Base-by-base conservation (phyloP, 805 yeast genomes). In the Candida silvicultrix region DNA sequence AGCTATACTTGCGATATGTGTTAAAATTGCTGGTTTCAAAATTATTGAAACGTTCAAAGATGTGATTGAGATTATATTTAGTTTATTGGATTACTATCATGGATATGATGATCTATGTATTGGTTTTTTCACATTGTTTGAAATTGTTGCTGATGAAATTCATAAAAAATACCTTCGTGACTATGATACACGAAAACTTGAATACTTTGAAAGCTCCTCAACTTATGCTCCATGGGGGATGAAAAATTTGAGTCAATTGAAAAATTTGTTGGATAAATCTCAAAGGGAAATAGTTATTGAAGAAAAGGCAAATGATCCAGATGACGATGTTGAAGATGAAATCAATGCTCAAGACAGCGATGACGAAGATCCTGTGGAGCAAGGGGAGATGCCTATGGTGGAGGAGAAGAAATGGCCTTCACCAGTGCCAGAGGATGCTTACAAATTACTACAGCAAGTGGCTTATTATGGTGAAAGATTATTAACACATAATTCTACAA, bases 71-170 rank as follows among this genome's bases (percentile, higher is more conserved):
- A 79, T 89, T 3, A 74, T 89, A 50, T 89, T 92, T 61, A 78
- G 82, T 18, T 66, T 90, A 32, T 70, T 92, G 42, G 98, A 92
- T 64, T 71, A 81, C 44, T 92, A 84, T 57, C 96, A 90, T 64
- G 95, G 92, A 0, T 92, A 92, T 61, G 68, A 81, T 2, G 69
- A 72, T 15, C 66, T 94, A 16, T 81, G 87, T 45, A 82, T 82
- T 47, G 87, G 88, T 1, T 82, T 88, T 48, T 85, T 89, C 50
- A 64, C 73, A 3, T 83, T 88, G 0, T 88, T 90, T 56, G 76
- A 76, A 44, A 81, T 79, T 22, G 62, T 87, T 5, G 67, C 81
- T 7, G 64, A 65, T 29, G 81, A 81, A 56, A 64, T 80, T 34
- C 59, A 62, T 29, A 60, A 63, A 18, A 45, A 58, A 38, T 75